These are phyloP conservation scores for Ascomycota sp. DNA, from an alignment of 2,329 filamentous ascomycete species.

Conservation along the genomic window DNA sequence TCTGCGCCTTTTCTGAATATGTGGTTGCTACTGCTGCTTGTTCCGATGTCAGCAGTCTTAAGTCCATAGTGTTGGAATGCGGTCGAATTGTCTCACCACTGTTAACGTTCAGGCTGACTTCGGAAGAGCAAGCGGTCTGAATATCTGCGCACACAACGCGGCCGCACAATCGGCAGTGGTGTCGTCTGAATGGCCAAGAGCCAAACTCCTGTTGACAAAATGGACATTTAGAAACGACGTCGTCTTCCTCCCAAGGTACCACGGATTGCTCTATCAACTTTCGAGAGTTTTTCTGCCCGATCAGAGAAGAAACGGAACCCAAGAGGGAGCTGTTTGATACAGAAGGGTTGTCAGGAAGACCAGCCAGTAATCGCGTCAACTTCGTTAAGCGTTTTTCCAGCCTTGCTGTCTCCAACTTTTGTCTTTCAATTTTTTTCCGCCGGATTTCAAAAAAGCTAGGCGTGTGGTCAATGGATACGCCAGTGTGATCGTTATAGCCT, in stretches of 20 bases:
- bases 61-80: no score
- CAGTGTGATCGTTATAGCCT: constrained; percentile 78
- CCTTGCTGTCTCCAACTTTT: constrained; percentile 68
- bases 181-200: constrained; percentile 73
- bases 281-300: constrained; percentile 49
- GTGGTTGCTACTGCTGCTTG: constrained; percentile 3
- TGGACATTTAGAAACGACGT: constrained; percentile 56
- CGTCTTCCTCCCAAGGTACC: constrained; percentile 87
- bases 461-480: constrained; percentile 49
- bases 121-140: constrained; percentile 61
- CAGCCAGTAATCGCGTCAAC: constrained; percentile 62
- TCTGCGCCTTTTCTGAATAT: constrained; percentile 20
- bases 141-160: constrained; percentile 80
- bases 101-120: constrained; percentile 60
- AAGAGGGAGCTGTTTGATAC: constrained; percentile 28
- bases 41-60: background rate
- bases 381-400: constrained; percentile 82
- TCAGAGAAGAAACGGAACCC: constrained; percentile 35
- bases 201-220: constrained; percentile 94
- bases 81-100: constrained; percentile 13
- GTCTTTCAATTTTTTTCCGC: constrained; percentile 58
- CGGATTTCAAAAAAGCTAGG: constrained; percentile 47
- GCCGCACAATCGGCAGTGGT: constrained; percentile 87
- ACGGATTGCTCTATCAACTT: constrained; percentile 76
- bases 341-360: constrained; percentile 44